These are phyloP conservation scores for Tricholomella constricta DNA, from an alignment of 768 basidiomycete genomes.

Conservation along the genomic window DNA sequence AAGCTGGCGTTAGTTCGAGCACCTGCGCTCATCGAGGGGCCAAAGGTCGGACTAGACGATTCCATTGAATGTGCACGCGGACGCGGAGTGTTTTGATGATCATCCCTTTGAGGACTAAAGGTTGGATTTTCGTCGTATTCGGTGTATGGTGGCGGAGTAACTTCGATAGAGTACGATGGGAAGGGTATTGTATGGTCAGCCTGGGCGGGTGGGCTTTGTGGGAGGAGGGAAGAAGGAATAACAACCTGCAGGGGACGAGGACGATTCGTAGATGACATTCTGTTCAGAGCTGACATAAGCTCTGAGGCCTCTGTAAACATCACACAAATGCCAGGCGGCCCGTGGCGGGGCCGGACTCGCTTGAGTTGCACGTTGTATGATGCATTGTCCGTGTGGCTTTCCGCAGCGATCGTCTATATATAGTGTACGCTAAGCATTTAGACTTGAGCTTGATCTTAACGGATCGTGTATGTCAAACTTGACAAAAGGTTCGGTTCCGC, in stretches of 20 bases:
- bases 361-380: no score
- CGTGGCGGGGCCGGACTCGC: no score
- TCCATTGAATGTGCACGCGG: conserved; percentile 36
- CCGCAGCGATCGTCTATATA: neutral
- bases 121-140: conserved; percentile 17
- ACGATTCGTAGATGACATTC: neutral
- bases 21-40: conserved; percentile 41
- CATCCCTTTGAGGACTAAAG: conserved; percentile 38
- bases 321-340: no score
- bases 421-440: no score
- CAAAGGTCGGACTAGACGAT: conserved; percentile 27
- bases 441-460: no score
- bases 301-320: no score
- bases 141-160: conserved; percentile 21
- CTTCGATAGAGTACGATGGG: conserved; percentile 33
- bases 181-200: conserved; percentile 17
- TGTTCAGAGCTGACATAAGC: no score
- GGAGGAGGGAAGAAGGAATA: conserved; percentile 7
- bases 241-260: neutral
- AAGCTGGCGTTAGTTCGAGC: conserved; percentile 18
- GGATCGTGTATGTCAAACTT: no score
- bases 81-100: conserved; percentile 25
- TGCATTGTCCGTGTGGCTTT: no score
- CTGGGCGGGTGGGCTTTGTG: neutral
- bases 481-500: neutral